Evolutionary conservation across 2,329 filamentous ascomycete genomes (phyloP).

Genomic region (Epichloe gansuensis): DNA sequence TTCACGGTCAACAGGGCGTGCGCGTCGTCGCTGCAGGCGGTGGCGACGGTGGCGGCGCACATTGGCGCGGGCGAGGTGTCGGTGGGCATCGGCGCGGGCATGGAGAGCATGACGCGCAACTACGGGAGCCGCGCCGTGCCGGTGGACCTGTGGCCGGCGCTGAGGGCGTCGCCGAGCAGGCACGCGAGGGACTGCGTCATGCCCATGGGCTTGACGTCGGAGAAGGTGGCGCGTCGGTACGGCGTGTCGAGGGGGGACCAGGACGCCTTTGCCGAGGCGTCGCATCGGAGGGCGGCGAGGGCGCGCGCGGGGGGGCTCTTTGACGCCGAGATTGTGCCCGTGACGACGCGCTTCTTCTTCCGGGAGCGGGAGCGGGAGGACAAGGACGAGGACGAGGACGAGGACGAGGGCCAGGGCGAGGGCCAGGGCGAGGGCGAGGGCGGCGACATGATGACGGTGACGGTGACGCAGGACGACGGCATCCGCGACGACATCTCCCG

Average conservation of each 20-base stretch:
- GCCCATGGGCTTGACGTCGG: constrained; percentile 83
- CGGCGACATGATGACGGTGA: constrained; percentile 51
- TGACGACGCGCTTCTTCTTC: constrained; percentile 54
- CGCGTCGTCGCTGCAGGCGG: constrained; percentile 62
- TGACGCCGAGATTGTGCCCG: constrained; percentile 66
- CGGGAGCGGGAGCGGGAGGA: constrained; percentile 31
- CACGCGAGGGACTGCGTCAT: constrained; percentile 80
- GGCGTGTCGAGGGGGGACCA: constrained; percentile 62
- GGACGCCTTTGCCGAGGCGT: constrained; percentile 67
- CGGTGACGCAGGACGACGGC: constrained; percentile 68
- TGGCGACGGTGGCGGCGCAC: constrained; percentile 59
- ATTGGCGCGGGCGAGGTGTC: constrained; percentile 64
- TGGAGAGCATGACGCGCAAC: constrained; percentile 94
- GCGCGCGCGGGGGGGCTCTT: constrained; percentile 61
- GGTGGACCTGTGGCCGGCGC: constrained; percentile 61
- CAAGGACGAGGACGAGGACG: constrained; percentile 45
- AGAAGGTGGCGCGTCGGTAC: constrained; percentile 76
- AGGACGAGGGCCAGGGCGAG: constrained; percentile 30
- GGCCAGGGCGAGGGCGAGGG: constrained; percentile 33
- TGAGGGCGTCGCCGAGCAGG: constrained; percentile 49
- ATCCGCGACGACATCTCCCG: constrained; percentile 55
- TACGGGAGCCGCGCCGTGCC: constrained; percentile 81
- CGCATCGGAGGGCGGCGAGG: constrained; percentile 57
- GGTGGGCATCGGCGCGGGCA: constrained; percentile 70
- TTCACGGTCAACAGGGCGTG: constrained; percentile 87